phyloP scores from a whole-genome alignment of 2,329 filamentous ascomycete genomes.

The Ceratocystiopsis minuta region DNA sequence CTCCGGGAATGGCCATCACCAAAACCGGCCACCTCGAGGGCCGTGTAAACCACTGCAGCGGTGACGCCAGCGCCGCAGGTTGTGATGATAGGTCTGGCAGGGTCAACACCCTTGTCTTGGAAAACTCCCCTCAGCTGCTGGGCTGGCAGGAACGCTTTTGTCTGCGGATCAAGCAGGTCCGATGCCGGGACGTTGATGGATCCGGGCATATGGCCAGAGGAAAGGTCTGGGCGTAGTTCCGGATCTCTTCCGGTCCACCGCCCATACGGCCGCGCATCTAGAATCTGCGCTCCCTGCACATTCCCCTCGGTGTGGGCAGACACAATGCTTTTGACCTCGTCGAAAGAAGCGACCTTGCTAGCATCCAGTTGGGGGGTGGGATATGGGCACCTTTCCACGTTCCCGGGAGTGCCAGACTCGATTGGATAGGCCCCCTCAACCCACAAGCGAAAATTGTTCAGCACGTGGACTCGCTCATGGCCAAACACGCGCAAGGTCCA shows the following conservation, averaged over 20 bases:
- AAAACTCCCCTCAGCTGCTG: slow-evolving; percentile 64
- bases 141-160: slow-evolving; percentile 58
- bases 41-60: slow-evolving; percentile 75
- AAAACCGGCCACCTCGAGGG: slow-evolving; percentile 60
- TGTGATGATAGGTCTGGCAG: slow-evolving; percentile 61
- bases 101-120: slow-evolving; percentile 57
- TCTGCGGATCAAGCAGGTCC: slow-evolving; percentile 62
- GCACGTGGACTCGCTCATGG: slow-evolving; percentile 66
- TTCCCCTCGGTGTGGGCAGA: slow-evolving; percentile 65
- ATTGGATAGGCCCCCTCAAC: slow-evolving; percentile 64
- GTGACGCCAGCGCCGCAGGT: slow-evolving; percentile 89
- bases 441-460: slow-evolving; percentile 92
- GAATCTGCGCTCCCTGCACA: slow-evolving; percentile 63
- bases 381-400: slow-evolving; percentile 43
- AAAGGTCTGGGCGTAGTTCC: slow-evolving; percentile 69
- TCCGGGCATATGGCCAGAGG: slow-evolving; percentile 80
- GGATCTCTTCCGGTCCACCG: slow-evolving; percentile 68
- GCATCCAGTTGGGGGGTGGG: slow-evolving; percentile 40
- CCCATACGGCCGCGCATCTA: slow-evolving; percentile 67
- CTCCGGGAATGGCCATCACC: slow-evolving; percentile 47
- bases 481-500: slow-evolving; percentile 88
- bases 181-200: slow-evolving; percentile 70
- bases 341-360: slow-evolving; percentile 57
- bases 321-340: slow-evolving; percentile 63
- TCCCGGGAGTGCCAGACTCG: slow-evolving; percentile 55